A percentile compares a stretch with the other conserved stretches of the same genome.
These are phyloP conservation scores for Mortierella sp. DNA, from an alignment of 371 early-diverging fungal genomes.

Conservation along the genomic window DNA sequence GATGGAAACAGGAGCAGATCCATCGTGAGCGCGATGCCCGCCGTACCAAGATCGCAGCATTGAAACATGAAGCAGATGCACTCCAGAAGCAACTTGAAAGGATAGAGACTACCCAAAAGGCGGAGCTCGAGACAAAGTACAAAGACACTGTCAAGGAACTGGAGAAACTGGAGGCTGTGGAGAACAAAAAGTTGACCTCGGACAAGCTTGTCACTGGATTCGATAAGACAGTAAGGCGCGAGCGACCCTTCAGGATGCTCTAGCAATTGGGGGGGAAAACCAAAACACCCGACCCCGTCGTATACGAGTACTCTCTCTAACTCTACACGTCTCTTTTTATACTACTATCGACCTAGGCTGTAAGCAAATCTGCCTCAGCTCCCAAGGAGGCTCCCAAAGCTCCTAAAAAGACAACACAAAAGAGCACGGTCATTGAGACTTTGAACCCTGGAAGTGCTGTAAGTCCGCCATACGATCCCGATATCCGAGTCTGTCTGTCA, in stretches of 20 bases:
- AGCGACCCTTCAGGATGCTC: no score
- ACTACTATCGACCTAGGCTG: constrained; percentile 42
- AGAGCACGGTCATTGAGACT: constrained; percentile 73
- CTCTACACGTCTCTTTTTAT: no score
- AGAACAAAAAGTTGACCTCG: constrained; percentile 76
- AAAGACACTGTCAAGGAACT: constrained; percentile 60
- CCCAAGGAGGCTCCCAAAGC: constrained; percentile 45
- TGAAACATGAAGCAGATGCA: constrained; percentile 66
- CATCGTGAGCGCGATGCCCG: constrained; percentile 90
- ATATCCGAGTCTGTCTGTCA: no score
- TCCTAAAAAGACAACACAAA: constrained; percentile 57
- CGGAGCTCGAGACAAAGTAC: constrained; percentile 48
- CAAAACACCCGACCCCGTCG: background rate
- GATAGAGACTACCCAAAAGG: constrained; percentile 56
- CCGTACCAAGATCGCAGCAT: constrained; percentile 72
- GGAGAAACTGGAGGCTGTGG: constrained; percentile 69
- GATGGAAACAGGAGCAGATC: constrained; percentile 91
- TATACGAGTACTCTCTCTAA: background rate
- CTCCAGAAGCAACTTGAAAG: constrained; percentile 64
- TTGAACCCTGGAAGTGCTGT: constrained; percentile 74
- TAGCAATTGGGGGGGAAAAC: no score
- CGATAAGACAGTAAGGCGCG: constrained; percentile 70
- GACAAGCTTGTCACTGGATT: constrained; percentile 84
- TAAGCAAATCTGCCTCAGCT: constrained; percentile 59
- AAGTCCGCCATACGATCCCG: background rate